Conservation (phyloP, 139 green algal species). For the Pseudopediastrum boryanum region DNA sequence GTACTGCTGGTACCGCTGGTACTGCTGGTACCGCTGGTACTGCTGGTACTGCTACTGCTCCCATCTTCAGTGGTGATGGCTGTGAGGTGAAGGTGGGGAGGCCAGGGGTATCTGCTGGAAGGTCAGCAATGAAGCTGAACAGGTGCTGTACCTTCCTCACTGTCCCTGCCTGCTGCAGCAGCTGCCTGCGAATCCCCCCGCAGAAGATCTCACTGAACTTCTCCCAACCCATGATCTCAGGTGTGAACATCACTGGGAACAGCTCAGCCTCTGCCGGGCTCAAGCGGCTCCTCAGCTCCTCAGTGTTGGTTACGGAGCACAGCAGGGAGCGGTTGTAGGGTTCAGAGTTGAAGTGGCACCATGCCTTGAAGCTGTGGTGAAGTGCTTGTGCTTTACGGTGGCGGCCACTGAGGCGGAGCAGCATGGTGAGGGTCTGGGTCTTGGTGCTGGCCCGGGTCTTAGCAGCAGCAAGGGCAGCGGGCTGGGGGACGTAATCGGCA, state of each 20-base stretch:
- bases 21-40: not conserved
- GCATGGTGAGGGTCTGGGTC: not conserved
- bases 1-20: not conserved
- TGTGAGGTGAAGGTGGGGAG: too few species aligned
- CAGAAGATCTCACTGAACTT: conserved; percentile 12
- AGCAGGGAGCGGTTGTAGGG: not conserved
- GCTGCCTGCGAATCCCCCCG: conserved; percentile 7
- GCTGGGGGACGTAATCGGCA: not conserved
- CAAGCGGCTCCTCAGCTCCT: not conserved
- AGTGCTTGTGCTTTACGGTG: not conserved
- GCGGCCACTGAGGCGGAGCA: not conserved
- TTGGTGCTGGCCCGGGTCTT: not conserved
- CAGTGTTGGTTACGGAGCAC: conserved; percentile 1
- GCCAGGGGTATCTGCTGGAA: not conserved
- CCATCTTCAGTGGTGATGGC: not conserved
- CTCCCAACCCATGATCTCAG: not conserved
- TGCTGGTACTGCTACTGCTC: not conserved
- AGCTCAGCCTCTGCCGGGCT: not conserved
- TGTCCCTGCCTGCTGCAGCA: not conserved
- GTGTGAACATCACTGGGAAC: conserved; percentile 2
- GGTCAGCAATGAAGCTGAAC: not conserved
- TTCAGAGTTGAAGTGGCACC: not conserved
- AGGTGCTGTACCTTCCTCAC: not conserved
- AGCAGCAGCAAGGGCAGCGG: not conserved
- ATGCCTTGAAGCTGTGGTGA: not conserved